These are phyloP conservation scores for Leucosporidium yakuticum DNA, from an alignment of 768 basidiomycete species.

Conservation along the genomic window DNA sequence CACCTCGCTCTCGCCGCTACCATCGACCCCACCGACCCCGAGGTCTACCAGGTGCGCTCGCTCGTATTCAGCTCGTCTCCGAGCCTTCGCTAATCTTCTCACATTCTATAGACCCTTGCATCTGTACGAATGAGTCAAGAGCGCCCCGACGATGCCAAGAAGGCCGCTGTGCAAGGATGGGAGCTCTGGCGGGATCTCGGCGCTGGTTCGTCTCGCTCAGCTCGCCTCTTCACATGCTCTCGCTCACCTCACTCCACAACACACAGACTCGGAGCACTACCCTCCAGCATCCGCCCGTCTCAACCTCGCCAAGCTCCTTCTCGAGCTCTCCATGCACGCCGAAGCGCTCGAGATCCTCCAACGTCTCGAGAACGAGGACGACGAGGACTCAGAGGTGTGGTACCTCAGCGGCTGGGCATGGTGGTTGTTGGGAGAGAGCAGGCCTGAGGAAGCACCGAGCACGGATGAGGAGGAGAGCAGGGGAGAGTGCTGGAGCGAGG, in stretches of 20 bases:
- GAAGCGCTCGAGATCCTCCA: slow-evolving; percentile 37
- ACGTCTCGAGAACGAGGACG: slow-evolving; percentile 39
- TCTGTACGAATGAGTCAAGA: slow-evolving; percentile 34
- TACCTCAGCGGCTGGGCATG: slow-evolving; percentile 37
- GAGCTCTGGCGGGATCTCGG: slow-evolving; percentile 29
- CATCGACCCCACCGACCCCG: slow-evolving; percentile 37
- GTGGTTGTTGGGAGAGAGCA: slow-evolving; percentile 30
- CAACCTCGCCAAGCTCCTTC: slow-evolving; percentile 31
- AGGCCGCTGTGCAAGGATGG: slow-evolving; percentile 21
- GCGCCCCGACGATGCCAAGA: slow-evolving; percentile 24
- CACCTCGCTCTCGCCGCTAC: slow-evolving; percentile 33
- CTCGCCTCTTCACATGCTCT: not conserved
- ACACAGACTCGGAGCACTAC: slow-evolving; percentile 21
- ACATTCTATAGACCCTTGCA: slow-evolving; percentile 26
- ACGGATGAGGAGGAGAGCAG: slow-evolving; percentile 23
- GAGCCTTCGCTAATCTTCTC: not conserved
- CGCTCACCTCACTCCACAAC: not conserved
- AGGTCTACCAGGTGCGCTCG: slow-evolving; percentile 33
- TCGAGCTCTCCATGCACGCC: slow-evolving; percentile 24
- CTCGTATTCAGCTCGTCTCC: not conserved
- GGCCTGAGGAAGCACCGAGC: not conserved
- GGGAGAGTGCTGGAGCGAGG: slow-evolving; percentile 33
- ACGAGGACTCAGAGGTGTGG: slow-evolving; percentile 38
- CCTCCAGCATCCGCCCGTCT: slow-evolving; percentile 26
- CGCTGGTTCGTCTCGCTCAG: slow-evolving; percentile 5